Conservation (phyloP, 148 eudicot species). For the Limonium bicolor region DNA sequence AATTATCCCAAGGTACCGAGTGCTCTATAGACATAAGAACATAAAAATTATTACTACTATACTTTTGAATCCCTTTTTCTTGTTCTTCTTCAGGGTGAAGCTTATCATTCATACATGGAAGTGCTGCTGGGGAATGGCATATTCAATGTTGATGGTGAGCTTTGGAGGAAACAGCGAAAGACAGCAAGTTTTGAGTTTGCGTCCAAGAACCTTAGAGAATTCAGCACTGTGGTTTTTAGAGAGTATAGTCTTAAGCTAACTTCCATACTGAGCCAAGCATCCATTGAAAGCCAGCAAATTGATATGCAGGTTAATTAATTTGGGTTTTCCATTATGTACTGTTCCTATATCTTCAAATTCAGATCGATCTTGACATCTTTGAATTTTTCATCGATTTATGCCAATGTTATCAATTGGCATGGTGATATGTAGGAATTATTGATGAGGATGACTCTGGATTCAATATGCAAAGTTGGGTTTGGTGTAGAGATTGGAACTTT, state of each 20-base stretch:
- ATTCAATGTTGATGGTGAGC: constrained; percentile 88
- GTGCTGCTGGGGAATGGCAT: constrained; percentile 85
- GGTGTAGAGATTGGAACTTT: constrained; percentile 92
- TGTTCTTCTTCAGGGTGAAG: constrained; percentile 43
- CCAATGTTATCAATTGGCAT: neutral
- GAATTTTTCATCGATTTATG: no score
- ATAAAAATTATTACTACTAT: neutral
- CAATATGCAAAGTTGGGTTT: constrained; percentile 95
- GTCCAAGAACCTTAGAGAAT: constrained; percentile 84
- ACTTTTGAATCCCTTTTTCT: neutral
- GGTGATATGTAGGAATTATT: constrained; percentile 43
- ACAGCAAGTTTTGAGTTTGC: constrained; percentile 99
- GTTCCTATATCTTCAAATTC: no score
- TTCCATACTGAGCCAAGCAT: constrained; percentile 36
- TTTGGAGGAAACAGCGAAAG: constrained; percentile 92
- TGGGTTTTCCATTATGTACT: no score
- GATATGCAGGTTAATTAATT: constrained; percentile 99
- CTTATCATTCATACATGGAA: constrained; percentile 97
- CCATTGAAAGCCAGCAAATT: constrained; percentile 26
- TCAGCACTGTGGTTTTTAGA: constrained; percentile 87
- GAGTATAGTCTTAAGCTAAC: constrained; percentile 79
- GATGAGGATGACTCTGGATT: constrained; percentile 94
- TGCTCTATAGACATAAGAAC: neutral
- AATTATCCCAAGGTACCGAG: constrained; percentile 79
- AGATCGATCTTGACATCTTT: no score